Evolutionary conservation across 1,284 basidiomycete species (phyloP), one percentile per base, ranked within the genome.

Genomic region (Boletus albobrunnescens): DNA sequence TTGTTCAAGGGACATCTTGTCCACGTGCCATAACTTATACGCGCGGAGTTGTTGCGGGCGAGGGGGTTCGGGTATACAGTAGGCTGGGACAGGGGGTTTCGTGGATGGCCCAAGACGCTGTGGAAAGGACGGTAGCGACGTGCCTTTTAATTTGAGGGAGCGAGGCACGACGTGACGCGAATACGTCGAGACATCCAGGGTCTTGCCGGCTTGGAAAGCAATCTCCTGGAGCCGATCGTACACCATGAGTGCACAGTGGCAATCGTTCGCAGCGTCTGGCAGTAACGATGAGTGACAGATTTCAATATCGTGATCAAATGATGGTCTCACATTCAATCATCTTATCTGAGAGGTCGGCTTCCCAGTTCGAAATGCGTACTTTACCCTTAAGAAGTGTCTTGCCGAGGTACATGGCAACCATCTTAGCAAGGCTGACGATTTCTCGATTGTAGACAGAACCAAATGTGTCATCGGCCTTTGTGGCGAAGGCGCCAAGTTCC

Each of bases 181-280:
- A 40, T 63, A 72, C 14, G 43, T 50, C 1, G 54, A 46, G 2
- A 63, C 47, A 3, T 56, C 49, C n/a, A 78, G 53, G n/a, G 47
- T 46, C 16, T 57, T 53, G 20, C 54, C 56, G 5, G 57, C 50
- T 8, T 57, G 49, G 9, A 52, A 48, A 0, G 77, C 74, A 3
- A 77, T 64, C 2, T 59, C 59, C 9, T 70, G 47, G 14, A 83
- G 55, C 32, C 56, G 61, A 12, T 70, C 64, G 54, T 78, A 77
- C 16, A 80, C 73, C 57, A 73, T 68, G 16, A 82, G 54, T 1
- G 72, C 72, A 41, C 72, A 75, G 55, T 83, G 74, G 37, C 73
- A 79, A 53, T 83, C 81, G 51, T 82, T 82, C 0, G 81, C 79
- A 1, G 81, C 79, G 52, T 82, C 80, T 82, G 8, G 5, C 16